Evolutionary conservation across 768 basidiomycete species (phyloP), one percentile per base, ranked within the genome.

Genomic region (Termitomyces sp.): DNA sequence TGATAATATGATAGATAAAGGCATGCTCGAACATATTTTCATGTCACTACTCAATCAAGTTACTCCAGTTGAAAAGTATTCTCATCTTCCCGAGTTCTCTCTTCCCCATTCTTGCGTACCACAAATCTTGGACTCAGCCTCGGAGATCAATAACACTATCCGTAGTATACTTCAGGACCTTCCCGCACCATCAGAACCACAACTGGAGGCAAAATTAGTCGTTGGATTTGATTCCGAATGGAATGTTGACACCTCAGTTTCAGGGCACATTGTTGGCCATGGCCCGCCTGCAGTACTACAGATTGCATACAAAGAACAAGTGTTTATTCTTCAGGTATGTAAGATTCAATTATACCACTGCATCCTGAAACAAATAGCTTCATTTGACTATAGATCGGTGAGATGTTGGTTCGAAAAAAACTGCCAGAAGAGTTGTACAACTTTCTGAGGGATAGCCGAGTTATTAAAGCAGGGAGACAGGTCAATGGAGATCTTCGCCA

Each of bases 21-120:
- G 28, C 28, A 28, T 28, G 28, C 28, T 28, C 4, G 28, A 28
- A 28, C 28, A 28, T 13, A 49, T 36, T 12, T 66, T 67, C 22
- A 62, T 59, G 16, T 63, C 61, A 18, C 59, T 69, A 1, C 40
- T 38, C 16, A n/a, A 64, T 9, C 44, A 61, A 48, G 57, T 68
- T 16, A 22, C 16, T 8, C 64, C 62, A 36, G 40, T 67, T 32
- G 69, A 72, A 42, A 74, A 74, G 55, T 68, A 72, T 52, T 22
- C 40, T 0, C 38, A 69, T 32, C 68, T 74, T 18, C 56, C 65
- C 9, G 1, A 24, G 1, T 64, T 70, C 35, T 11, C 33, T 3
- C 42, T 68, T 18, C 69, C 70, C 1, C 1, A 42, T 13, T 44
- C 59, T 18, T 40, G 39, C 6, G 61, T 69, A 32, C 57, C 68